Percentiles rank a stretch among this genome's conserved stretches.
Evolutionary conservation across 768 basidiomycete genomes (phyloP).

Genomic region (Termitomyces sp.): DNA sequence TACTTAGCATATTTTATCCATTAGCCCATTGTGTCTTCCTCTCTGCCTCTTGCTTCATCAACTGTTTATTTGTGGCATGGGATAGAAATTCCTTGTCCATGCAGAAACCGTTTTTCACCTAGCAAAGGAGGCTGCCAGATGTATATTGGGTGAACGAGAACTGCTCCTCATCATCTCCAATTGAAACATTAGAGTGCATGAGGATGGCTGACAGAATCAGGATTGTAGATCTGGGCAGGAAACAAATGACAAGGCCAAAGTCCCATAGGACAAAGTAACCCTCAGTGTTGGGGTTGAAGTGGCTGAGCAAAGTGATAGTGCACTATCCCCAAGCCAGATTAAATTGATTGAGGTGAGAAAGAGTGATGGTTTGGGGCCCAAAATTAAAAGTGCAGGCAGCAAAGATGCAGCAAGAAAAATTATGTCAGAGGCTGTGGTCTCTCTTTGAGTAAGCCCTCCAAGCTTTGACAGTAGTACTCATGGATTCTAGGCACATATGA

Average conservation of each 20-base stretch:
- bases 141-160: slow-evolving; percentile 12
- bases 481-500: not conserved
- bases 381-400: not conserved
- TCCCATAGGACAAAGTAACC: not conserved
- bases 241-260: not conserved
- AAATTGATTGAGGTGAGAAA: not conserved
- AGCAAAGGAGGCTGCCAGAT: slow-evolving; percentile 5
- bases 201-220: not conserved
- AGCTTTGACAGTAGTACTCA: not conserved
- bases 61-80: not conserved
- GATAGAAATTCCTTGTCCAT: not conserved
- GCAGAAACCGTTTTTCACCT: slow-evolving; percentile 11
- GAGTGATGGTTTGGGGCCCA: not conserved
- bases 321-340: not conserved
- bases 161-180: not conserved
- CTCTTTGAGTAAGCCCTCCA: no score
- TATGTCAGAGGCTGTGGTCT: not conserved
- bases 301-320: not conserved
- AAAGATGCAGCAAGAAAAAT: not conserved
- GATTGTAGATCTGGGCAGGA: not conserved
- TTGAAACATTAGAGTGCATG: slow-evolving; percentile 8
- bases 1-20: no score
- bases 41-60: no score
- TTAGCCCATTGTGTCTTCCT: no score
- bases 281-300: not conserved